A percentile compares a stretch with the other conserved stretches of the same genome.
Evolutionary conservation across 345 rosid species (phyloP).

Genomic region (Acer campestre): DNA sequence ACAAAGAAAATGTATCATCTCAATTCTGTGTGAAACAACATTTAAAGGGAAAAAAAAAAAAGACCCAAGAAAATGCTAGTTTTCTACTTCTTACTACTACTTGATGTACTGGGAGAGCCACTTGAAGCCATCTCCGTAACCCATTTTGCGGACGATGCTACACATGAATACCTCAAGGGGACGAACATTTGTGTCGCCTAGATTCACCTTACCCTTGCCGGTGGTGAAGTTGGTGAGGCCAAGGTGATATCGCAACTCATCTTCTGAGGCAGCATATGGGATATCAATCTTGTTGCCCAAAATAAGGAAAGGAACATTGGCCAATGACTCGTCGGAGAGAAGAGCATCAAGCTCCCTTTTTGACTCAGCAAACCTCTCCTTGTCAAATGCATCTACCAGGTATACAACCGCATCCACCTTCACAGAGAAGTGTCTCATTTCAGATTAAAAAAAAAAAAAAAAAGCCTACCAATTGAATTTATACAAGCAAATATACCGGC

Average conservation of each 20-base stretch:
- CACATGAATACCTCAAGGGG: constrained; percentile 80
- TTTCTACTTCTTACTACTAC: constrained; percentile 27
- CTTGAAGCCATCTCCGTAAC: constrained; percentile 76
- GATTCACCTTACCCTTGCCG: constrained; percentile 64
- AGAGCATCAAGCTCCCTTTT: constrained; percentile 69
- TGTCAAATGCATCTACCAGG: constrained; percentile 72
- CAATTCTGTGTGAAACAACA: constrained; percentile 29
- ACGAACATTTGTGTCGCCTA: constrained; percentile 53
- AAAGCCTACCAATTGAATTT: neutral
- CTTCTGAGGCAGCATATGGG: constrained; percentile 72
- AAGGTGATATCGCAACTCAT: constrained; percentile 63
- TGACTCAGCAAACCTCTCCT: constrained; percentile 64
- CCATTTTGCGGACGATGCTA: constrained; percentile 79
- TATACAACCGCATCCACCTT: constrained; percentile 82
- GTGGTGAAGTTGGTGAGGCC: constrained; percentile 75
- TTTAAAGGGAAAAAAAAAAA: neutral
- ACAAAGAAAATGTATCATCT: constrained; percentile 15
- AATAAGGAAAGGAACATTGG: constrained; percentile 64
- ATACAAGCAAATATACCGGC: neutral
- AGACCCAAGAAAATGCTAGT: constrained; percentile 10
- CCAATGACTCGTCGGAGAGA: constrained; percentile 58
- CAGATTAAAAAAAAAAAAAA: neutral
- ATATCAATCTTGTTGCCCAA: constrained; percentile 77
- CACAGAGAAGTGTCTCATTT: neutral
- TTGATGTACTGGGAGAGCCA: constrained; percentile 80